phyloP scores from a whole-genome alignment of 1,284 basidiomycete species.

The Cryptococcus sp. region DNA sequence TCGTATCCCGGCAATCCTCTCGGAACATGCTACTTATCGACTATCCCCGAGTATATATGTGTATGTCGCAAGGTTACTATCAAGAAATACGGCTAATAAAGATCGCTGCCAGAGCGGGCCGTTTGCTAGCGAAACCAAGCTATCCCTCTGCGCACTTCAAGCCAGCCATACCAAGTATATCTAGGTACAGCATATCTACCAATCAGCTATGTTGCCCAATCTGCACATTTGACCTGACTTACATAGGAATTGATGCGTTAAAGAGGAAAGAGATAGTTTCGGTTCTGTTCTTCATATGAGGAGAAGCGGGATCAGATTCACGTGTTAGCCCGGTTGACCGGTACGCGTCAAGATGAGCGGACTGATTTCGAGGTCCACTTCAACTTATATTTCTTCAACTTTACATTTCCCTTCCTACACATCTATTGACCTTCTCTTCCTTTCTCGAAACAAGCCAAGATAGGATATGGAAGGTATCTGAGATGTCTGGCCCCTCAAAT shows the following conservation, averaged over 20 bases:
- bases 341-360: not conserved
- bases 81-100: slow-evolving; percentile 36
- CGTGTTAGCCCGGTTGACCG: not conserved
- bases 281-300: not conserved
- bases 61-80: slow-evolving; percentile 44
- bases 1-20: too few species aligned
- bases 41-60: too few species aligned
- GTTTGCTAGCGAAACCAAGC: slow-evolving; percentile 42
- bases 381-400: not conserved
- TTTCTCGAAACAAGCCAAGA: not conserved
- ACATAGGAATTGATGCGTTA: not conserved
- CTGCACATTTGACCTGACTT: not conserved
- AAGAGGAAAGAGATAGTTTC: not conserved
- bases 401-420: too few species aligned
- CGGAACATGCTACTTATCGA: too few species aligned
- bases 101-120: slow-evolving; percentile 17
- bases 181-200: not conserved
- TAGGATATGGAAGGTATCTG: not conserved
- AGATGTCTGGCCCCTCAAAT: not conserved
- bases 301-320: not conserved
- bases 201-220: not conserved
- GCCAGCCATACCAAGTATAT: too few species aligned
- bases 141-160: slow-evolving; percentile 23
- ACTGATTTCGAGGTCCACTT: not conserved
- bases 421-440: not conserved